A percentile compares a stretch with the other conserved stretches of the same genome.
Conservation (phyloP, 1,284 basidiomycete genomes). For the Fomitopsis pinicola region DNA sequence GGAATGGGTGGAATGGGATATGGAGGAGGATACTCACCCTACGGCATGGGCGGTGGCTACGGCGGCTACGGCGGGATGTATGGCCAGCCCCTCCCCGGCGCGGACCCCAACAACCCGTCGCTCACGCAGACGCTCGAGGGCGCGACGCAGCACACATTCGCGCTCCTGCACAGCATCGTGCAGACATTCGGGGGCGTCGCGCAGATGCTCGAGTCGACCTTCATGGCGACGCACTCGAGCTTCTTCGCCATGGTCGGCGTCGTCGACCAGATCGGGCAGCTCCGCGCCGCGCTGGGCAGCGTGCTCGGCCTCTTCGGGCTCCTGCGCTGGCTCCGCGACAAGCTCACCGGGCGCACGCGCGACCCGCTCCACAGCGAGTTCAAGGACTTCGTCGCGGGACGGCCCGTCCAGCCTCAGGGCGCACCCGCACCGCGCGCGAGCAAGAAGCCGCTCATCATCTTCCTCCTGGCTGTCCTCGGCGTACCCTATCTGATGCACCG, state of each 20-base stretch:
- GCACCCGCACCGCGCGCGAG: slow-evolving; percentile 54
- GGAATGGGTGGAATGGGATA: slow-evolving; percentile 27
- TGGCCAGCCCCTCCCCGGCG: slow-evolving; percentile 7
- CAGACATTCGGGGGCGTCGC: slow-evolving; percentile 95
- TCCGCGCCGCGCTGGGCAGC: slow-evolving; percentile 90
- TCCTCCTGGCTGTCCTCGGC: slow-evolving; percentile 94
- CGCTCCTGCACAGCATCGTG: slow-evolving; percentile 91
- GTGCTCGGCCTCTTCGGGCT: slow-evolving; percentile 92
- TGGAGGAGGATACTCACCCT: slow-evolving; percentile 31
- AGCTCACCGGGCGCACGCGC: slow-evolving; percentile 46
- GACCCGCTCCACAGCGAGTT: slow-evolving; percentile 55
- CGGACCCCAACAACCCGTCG: slow-evolving; percentile 54
- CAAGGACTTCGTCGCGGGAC: slow-evolving; percentile 63
- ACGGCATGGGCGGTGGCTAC: slow-evolving; percentile 25
- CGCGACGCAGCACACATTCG: slow-evolving; percentile 90
- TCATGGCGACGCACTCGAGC: slow-evolving; percentile 97
- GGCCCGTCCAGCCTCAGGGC: slow-evolving; percentile 42
- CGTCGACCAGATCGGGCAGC: slow-evolving; percentile 89
- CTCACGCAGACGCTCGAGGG: slow-evolving; percentile 86
- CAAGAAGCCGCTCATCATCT: slow-evolving; percentile 91
- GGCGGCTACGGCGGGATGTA: slow-evolving; percentile 39
- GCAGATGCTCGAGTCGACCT: slow-evolving; percentile 97
- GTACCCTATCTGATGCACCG: slow-evolving; percentile 93
- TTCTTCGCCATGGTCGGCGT: slow-evolving; percentile 99
- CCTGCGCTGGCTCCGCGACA: slow-evolving; percentile 75